Percentiles rank a stretch among this genome's conserved stretches.
Evolutionary conservation across 2,329 filamentous ascomycete species (phyloP).

Genomic region (Biscogniauxia marginata): DNA sequence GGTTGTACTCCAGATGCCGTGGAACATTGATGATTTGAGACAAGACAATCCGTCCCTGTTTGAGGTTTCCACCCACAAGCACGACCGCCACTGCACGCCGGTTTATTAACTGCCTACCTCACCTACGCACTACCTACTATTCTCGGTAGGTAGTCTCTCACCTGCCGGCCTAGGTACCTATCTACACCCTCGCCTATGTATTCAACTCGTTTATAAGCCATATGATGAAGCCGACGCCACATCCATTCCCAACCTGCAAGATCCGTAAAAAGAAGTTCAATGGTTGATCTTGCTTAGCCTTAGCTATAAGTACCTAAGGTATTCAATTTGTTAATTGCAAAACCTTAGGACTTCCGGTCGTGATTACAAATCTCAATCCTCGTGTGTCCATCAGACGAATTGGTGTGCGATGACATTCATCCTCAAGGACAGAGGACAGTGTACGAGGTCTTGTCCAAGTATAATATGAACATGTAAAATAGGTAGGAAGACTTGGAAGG

Average conservation of each 20-base stretch:
- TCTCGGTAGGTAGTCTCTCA: not conserved
- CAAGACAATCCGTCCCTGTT: constrained; percentile 26
- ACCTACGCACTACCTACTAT: not conserved
- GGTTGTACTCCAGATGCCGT: constrained; percentile 29
- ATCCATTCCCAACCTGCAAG: not conserved
- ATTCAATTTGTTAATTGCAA: not conserved
- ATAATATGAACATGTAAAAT: not conserved
- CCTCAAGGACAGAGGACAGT: not conserved
- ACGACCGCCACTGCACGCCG: not conserved
- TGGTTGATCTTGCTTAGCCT: not conserved
- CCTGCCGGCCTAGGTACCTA: not conserved
- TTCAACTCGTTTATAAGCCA: not conserved
- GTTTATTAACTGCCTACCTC: not conserved
- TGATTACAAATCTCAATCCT: not conserved
- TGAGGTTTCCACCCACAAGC: constrained; percentile 15
- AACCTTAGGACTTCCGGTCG: not conserved
- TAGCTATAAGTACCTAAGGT: not conserved
- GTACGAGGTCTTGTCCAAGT: not conserved
- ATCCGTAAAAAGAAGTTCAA: not conserved
- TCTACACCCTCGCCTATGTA: not conserved
- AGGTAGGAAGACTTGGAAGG: not conserved
- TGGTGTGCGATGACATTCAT: not conserved
- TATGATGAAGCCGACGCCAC: not conserved
- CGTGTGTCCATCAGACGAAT: not conserved
- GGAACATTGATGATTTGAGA: constrained; percentile 24